Percentiles rank a stretch among this genome's conserved stretches.
phyloP scores from a whole-genome alignment of 2,329 filamentous ascomycete species.

The Botryotinia convoluta region DNA sequence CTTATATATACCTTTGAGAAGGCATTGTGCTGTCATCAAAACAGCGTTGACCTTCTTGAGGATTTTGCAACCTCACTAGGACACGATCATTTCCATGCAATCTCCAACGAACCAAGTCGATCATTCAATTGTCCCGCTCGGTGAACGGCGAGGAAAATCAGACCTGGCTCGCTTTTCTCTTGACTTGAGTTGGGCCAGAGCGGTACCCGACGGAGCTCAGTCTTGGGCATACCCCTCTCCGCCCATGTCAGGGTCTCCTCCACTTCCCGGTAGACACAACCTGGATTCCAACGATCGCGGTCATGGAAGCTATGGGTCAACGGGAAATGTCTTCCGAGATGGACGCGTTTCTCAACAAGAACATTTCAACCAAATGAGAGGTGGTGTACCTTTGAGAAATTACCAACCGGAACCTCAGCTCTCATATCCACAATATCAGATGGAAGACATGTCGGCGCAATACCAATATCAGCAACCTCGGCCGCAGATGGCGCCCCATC shows the following conservation, averaged over 20 bases:
- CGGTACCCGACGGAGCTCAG: slow-evolving; percentile 54
- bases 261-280: slow-evolving; percentile 56
- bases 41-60: slow-evolving; percentile 26
- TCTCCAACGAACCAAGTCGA: slow-evolving; percentile 47
- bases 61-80: slow-evolving; percentile 21
- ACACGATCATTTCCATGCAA: slow-evolving; percentile 51
- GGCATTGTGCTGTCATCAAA: slow-evolving; percentile 25
- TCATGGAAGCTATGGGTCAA: slow-evolving; percentile 46
- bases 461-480: slow-evolving; percentile 30
- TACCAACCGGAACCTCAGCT: slow-evolving; percentile 41
- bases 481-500: slow-evolving; percentile 28
- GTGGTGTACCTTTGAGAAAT: slow-evolving; percentile 38
- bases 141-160: slow-evolving; percentile 57
- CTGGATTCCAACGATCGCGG: slow-evolving; percentile 56
- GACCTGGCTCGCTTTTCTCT: slow-evolving; percentile 54
- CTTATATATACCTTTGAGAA: slow-evolving; percentile 23
- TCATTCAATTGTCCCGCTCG: slow-evolving; percentile 45
- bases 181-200: slow-evolving; percentile 55
- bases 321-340: slow-evolving; percentile 51
- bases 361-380: slow-evolving; percentile 30
- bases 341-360: slow-evolving; percentile 33
- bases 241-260: slow-evolving; percentile 71
- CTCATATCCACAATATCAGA: slow-evolving; percentile 30
- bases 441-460: slow-evolving; percentile 29
- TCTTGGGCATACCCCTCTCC: slow-evolving; percentile 66